These are phyloP conservation scores for Boletus rex-veris DNA, from an alignment of 768 basidiomycete genomes.

Conservation along the genomic window DNA sequence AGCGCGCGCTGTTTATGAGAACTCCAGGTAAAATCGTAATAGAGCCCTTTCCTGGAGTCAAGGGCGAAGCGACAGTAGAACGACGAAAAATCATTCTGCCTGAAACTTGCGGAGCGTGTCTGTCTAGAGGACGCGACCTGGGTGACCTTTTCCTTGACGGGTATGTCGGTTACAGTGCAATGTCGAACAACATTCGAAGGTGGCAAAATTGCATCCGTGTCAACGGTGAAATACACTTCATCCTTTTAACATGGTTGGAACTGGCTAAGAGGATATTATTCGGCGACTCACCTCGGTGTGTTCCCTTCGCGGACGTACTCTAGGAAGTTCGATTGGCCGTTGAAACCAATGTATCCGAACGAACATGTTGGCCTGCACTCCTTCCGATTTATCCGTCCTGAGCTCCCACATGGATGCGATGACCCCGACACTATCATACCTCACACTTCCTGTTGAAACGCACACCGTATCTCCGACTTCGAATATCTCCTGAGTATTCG, in stretches of 20 bases:
- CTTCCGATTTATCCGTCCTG: constrained; percentile 27
- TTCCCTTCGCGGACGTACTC: constrained; percentile 55
- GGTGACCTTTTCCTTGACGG: constrained; percentile 8
- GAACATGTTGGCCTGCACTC: constrained; percentile 42
- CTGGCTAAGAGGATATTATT: neutral
- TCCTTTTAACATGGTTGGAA: constrained; percentile 43
- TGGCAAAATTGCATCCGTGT: constrained; percentile 44
- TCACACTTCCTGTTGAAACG: constrained; percentile 44
- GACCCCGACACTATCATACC: constrained; percentile 61
- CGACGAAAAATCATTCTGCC: constrained; percentile 17
- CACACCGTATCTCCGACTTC: constrained; percentile 65
- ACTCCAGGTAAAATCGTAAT: constrained; percentile 61
- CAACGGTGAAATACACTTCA: constrained; percentile 68
- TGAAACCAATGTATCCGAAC: constrained; percentile 76
- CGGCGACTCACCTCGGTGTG: constrained; percentile 50
- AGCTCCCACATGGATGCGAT: constrained; percentile 68
- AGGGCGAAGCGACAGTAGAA: constrained; percentile 62
- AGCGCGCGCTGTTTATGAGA: constrained; percentile 42
- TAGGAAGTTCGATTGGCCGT: constrained; percentile 59
- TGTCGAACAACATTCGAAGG: constrained; percentile 50
- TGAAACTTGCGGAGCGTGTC: constrained; percentile 9
- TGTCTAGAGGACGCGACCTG: constrained; percentile 15
- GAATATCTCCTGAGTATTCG: constrained; percentile 34
- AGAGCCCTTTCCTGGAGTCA: constrained; percentile 56
- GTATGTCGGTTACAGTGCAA: constrained; percentile 44